Conservation (phyloP, 441 rosid species). For the Gossypium davidsonii region DNA sequence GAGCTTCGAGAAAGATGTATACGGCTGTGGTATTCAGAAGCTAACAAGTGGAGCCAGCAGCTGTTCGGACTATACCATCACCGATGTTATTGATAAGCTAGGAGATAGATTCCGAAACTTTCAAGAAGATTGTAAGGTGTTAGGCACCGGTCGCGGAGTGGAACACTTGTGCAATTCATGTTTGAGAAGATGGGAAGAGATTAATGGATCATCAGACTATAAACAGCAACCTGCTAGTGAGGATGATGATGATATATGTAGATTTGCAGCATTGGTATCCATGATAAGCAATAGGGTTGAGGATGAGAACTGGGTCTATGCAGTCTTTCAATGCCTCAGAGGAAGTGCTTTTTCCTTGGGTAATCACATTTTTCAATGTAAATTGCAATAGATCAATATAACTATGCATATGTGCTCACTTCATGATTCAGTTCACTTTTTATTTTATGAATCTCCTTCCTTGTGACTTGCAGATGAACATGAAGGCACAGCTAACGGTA, state of each 20-base stretch:
- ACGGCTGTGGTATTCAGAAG: conserved; percentile 27
- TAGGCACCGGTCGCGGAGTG: conserved; percentile 1
- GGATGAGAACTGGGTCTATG: conserved; percentile 24
- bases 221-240: not conserved
- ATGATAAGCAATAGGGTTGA: conserved; percentile 29
- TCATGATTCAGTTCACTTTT: not conserved
- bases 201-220: conserved; percentile 18
- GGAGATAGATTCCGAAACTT: conserved; percentile 22
- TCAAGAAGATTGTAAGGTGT: conserved; percentile 24
- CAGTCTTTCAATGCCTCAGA: conserved; percentile 32
- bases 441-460: not conserved
- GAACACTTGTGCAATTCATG: conserved; percentile 29
- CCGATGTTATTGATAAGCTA: conserved; percentile 26
- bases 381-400: not conserved
- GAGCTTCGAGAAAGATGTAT: conserved; percentile 5
- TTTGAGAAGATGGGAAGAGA: conserved; percentile 32
- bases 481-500: not conserved
- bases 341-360: conserved; percentile 18
- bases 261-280: conserved; percentile 37
- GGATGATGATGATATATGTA: conserved; percentile 27
- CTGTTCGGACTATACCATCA: conserved; percentile 34
- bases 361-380: conserved; percentile 6
- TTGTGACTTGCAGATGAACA: conserved; percentile 15
- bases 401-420: not conserved
- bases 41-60: conserved; percentile 31